phyloP scores from a whole-genome alignment of 345 rosid genomes.

The Litchi chinensis region DNA sequence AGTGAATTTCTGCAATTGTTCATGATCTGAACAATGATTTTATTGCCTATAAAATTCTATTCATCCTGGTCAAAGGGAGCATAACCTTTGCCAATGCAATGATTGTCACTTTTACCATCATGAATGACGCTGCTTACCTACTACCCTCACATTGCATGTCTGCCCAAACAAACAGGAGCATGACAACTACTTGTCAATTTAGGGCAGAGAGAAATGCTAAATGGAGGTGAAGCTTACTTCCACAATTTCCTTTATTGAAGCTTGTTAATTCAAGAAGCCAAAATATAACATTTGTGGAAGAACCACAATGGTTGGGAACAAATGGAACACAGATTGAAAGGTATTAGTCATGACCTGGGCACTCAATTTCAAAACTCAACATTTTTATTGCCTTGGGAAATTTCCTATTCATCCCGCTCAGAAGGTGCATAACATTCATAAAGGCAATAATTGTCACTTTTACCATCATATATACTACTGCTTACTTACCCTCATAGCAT shows the following conservation, averaged over 20 bases:
- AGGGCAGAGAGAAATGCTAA: conserved; percentile 10
- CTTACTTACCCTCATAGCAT: not conserved
- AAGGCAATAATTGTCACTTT: conserved; percentile 4
- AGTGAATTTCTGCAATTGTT: not conserved
- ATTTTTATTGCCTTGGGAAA: not conserved
- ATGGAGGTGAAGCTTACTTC: conserved; percentile 50
- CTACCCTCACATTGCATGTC: not conserved
- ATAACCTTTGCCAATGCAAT: not conserved
- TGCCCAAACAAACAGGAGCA: not conserved
- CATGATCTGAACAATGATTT: not conserved
- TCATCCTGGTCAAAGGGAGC: not conserved
- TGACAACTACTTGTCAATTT: conserved; percentile 3
- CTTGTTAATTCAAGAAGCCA: conserved; percentile 64
- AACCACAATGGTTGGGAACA: conserved; percentile 31
- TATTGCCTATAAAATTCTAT: not conserved
- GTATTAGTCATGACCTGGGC: not conserved
- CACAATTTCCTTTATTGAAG: conserved; percentile 61
- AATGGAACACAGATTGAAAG: not conserved
- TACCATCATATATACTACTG: not conserved
- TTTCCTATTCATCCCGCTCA: not conserved
- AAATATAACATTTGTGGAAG: conserved; percentile 65
- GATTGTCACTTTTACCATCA: not conserved
- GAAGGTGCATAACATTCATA: not conserved
- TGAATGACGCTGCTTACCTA: not conserved
- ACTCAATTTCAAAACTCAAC: not conserved